These are phyloP conservation scores for Xanthoparmelia taractica DNA, from an alignment of 495 filamentous ascomycete species.

Conservation along the genomic window DNA sequence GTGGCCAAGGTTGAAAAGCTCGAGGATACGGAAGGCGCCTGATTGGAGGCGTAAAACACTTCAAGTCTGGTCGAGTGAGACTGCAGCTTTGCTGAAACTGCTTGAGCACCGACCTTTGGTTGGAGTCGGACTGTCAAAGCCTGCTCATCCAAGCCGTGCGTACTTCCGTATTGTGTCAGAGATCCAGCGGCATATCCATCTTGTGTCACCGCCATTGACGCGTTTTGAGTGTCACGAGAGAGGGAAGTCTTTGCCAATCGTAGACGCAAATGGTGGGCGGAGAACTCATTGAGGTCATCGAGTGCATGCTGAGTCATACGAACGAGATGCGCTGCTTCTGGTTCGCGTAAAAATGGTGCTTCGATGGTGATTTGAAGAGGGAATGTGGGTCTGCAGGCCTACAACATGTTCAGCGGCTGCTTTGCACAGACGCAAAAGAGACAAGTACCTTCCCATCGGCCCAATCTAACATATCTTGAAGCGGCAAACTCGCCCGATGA, in stretches of 20 bases:
- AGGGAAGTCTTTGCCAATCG: slow-evolving; percentile 47
- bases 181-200: slow-evolving; percentile 28
- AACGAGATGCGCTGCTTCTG: slow-evolving; percentile 69
- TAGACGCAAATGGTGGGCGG: slow-evolving; percentile 78
- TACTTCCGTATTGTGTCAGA: slow-evolving; percentile 10
- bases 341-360: slow-evolving; percentile 54
- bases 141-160: slow-evolving; percentile 37
- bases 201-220: slow-evolving; percentile 6
- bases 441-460: slow-evolving; percentile 74
- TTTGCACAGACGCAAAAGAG: neutral
- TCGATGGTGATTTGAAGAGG: slow-evolving; percentile 76
- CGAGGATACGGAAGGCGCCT: slow-evolving; percentile 59
- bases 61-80: slow-evolving; percentile 65
- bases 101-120: slow-evolving; percentile 48
- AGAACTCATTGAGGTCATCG: slow-evolving; percentile 86
- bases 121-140: slow-evolving; percentile 65
- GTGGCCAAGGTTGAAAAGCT: slow-evolving; percentile 67
- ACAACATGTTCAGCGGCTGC: slow-evolving; percentile 13
- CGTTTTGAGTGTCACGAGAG: slow-evolving; percentile 11
- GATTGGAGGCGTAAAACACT: slow-evolving; percentile 68
- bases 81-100: slow-evolving; percentile 53
- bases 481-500: slow-evolving; percentile 75
- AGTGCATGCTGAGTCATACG: slow-evolving; percentile 82
- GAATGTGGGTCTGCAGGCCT: slow-evolving; percentile 85
- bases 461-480: slow-evolving; percentile 86